Conservation (phyloP, 2,329 filamentous ascomycete genomes). For the Scedosporium boydii region DNA sequence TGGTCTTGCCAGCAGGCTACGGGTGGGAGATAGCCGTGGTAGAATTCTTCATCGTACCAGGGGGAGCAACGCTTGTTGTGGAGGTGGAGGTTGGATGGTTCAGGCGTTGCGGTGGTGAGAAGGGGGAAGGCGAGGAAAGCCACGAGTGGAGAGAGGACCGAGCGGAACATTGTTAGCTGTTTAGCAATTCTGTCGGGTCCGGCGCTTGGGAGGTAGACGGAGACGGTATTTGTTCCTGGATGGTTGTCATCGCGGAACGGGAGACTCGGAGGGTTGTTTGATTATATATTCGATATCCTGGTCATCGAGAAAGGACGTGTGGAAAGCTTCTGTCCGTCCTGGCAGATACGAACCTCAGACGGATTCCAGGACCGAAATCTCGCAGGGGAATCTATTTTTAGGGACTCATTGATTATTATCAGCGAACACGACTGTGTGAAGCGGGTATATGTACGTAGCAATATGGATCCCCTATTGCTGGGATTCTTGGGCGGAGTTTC, state of each 20-base stretch:
- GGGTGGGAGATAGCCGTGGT: slow-evolving; percentile 15
- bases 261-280: background rate
- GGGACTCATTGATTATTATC: too few species aligned
- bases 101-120: background rate
- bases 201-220: background rate
- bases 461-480: too few species aligned
- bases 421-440: too few species aligned
- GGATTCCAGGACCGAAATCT: too few species aligned
- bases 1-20: slow-evolving; percentile 18
- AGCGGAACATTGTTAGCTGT: background rate
- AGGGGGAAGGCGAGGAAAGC: background rate
- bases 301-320: too few species aligned
- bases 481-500: too few species aligned
- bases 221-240: background rate
- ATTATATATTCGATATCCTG: background rate
- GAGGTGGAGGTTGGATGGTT: background rate
- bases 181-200: background rate
- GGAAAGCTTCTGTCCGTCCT: too few species aligned
- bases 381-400: too few species aligned
- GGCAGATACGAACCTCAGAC: too few species aligned
- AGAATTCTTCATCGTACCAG: slow-evolving; percentile 11
- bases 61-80: slow-evolving; percentile 16
- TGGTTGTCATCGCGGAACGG: background rate
- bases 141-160: background rate
- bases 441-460: too few species aligned